A percentile compares a stretch with the other conserved stretches of the same genome.
phyloP scores from a whole-genome alignment of 148 eudicot genomes.

The Oxyria digyna region DNA sequence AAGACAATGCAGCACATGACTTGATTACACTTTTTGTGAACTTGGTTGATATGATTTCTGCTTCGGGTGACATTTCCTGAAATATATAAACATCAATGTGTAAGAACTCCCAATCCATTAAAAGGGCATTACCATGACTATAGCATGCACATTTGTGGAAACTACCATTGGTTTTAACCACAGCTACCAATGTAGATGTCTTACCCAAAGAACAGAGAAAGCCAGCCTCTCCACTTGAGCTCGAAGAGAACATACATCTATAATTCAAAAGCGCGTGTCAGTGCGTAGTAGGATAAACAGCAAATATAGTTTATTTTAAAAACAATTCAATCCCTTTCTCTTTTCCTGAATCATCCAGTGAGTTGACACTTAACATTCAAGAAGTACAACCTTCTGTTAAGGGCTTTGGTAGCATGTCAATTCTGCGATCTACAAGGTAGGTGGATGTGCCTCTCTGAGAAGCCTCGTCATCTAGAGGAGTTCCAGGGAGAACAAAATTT shows the following conservation, averaged over 20 bases:
- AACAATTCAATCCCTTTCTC: neutral
- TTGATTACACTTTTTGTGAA: constrained; percentile 86
- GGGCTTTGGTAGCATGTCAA: constrained; percentile 99
- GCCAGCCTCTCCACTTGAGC: constrained; percentile 92
- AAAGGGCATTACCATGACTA: neutral
- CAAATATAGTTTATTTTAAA: neutral
- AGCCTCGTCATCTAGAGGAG: constrained; percentile 90
- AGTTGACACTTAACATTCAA: neutral
- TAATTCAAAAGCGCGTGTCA: constrained; percentile 7
- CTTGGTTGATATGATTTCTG: constrained; percentile 75
- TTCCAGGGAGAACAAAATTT: constrained; percentile 92
- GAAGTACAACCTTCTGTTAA: constrained; percentile 69
- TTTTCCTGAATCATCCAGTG: constrained; percentile 1
- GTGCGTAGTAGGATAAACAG: neutral
- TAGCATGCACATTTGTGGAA: neutral
- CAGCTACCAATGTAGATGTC: constrained; percentile 2
- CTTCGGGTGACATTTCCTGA: constrained; percentile 95
- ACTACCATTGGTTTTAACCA: neutral
- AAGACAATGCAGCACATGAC: constrained; percentile 93
- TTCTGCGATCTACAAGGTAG: constrained; percentile 91
- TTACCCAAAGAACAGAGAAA: constrained; percentile 93
- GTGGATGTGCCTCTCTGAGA: constrained; percentile 94
- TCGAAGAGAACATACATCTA: constrained; percentile 96
- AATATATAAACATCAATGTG: constrained; percentile 9
- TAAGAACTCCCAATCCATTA: neutral